A percentile compares a stretch with the other conserved stretches of the same genome.
Conservation (phyloP, 2,329 filamentous ascomycete species). For the Phyllachora maydis region DNA sequence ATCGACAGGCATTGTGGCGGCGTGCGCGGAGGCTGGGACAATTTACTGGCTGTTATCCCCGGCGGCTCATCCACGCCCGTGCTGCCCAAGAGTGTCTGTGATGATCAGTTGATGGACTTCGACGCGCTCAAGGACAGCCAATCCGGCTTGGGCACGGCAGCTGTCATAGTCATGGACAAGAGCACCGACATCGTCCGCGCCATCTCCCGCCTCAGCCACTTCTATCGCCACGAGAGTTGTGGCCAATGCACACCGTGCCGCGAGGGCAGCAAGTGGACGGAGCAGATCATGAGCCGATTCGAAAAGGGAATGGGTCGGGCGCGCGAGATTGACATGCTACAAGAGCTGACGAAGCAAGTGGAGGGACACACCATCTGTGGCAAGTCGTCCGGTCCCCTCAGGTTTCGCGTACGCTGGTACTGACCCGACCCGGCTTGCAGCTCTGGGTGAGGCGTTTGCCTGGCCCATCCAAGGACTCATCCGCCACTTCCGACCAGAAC, state of each 20-base stretch:
- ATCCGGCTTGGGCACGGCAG: constrained; percentile 89
- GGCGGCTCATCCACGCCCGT: constrained; percentile 95
- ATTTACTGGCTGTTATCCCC: constrained; percentile 84
- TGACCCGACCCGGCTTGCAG: constrained; percentile 19
- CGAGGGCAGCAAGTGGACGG: constrained; percentile 96
- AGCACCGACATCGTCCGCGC: constrained; percentile 87
- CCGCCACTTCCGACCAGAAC: constrained; percentile 89
- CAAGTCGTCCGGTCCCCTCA: constrained; percentile 19
- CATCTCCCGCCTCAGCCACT: constrained; percentile 81
- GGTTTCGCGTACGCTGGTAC: background rate
- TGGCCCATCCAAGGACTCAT: constrained; percentile 98
- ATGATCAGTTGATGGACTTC: constrained; percentile 97
- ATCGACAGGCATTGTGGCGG: constrained; percentile 98
- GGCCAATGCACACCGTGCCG: constrained; percentile 99
- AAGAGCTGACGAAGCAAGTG: constrained; percentile 97
- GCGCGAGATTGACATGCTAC: constrained; percentile 97
- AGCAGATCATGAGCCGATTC: constrained; percentile 96
- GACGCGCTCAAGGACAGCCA: constrained; percentile 95
- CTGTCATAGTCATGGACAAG: constrained; percentile 99
- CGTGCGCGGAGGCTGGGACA: constrained; percentile 93
- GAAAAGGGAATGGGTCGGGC: constrained; percentile 75
- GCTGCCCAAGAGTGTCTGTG: constrained; percentile 72
- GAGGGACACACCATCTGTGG: constrained; percentile 98
- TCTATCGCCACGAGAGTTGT: constrained; percentile 97
- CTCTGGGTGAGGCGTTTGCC: constrained; percentile 90